A percentile compares a stretch with the other conserved stretches of the same genome.
These are phyloP conservation scores for Punica granatum DNA, from an alignment of 345 rosid genomes.

Conservation along the genomic window DNA sequence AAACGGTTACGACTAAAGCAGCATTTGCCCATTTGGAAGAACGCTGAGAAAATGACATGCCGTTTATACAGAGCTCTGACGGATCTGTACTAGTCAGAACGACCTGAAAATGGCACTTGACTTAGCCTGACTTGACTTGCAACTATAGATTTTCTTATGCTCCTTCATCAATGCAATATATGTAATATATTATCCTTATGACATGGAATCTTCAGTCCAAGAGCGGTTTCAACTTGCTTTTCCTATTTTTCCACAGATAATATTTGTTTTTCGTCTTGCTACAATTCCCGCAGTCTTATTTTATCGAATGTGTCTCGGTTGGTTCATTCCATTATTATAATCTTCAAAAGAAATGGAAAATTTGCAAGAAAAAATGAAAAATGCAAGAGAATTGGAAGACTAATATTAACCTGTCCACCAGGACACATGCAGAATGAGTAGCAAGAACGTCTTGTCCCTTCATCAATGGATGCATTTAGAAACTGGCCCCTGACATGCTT, in stretches of 20 bases:
- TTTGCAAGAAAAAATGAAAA: too few species aligned
- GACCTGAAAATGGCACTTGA: constrained; percentile 41
- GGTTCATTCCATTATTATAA: background rate
- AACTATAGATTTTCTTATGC: background rate
- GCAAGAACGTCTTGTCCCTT: constrained; percentile 47
- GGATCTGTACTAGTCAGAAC: constrained; percentile 86
- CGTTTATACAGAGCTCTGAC: constrained; percentile 84
- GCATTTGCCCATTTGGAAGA: constrained; percentile 98
- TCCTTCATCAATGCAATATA: background rate
- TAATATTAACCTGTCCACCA: constrained; percentile 83
- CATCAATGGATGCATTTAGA: constrained; percentile 20
- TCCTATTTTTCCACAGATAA: too few species aligned
- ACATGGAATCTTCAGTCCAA: background rate
- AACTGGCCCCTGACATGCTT: constrained; percentile 40
- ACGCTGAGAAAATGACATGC: constrained; percentile 96
- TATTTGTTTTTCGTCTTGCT: background rate
- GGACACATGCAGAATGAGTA: constrained; percentile 99
- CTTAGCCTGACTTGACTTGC: background rate
- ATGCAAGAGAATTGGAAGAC: background rate
- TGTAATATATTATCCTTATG: background rate
- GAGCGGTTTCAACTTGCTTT: background rate
- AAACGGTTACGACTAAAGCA: constrained; percentile 76
- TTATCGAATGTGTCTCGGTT: background rate
- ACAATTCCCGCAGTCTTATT: background rate
- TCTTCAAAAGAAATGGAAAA: background rate